Conservation (phyloP, 345 rosid genomes). For the Fremontodendron californicum region DNA sequence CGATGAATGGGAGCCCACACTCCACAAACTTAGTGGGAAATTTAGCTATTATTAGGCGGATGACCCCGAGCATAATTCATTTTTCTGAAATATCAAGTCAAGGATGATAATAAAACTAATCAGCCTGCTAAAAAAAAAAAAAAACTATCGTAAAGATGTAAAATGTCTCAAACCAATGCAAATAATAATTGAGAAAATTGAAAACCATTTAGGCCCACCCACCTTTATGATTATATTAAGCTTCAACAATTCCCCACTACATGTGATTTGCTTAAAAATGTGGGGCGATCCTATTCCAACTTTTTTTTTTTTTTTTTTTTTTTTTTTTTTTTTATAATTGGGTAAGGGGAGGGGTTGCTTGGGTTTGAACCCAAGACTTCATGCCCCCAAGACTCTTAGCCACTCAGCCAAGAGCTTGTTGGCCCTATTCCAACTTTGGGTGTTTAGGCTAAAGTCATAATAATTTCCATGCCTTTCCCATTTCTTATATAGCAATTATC, state of each 20-base stretch:
- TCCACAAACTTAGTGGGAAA: neutral
- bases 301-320: too few species aligned
- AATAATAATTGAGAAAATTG: neutral
- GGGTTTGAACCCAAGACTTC: too few species aligned
- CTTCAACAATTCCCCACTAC: slow-evolving; percentile 8
- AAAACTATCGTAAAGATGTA: neutral
- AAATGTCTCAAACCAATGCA: neutral
- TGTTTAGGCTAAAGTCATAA: neutral
- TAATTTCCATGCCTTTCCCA: neutral
- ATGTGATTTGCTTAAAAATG: slow-evolving; percentile 23
- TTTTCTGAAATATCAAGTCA: neutral
- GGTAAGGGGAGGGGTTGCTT: too few species aligned
- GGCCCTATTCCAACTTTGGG: neutral
- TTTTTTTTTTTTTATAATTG: too few species aligned
- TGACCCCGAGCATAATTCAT: neutral
- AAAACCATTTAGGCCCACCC: neutral
- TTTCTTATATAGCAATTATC: neutral
- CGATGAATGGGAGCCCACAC: slow-evolving; percentile 8
- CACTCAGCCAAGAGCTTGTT: too few species aligned
- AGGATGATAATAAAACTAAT: neutral
- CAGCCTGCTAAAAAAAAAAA: neutral
- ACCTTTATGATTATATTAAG: neutral
- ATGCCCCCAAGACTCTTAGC: too few species aligned
- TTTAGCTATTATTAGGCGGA: neutral
- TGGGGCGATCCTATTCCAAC: slow-evolving; percentile 5